Evolutionary conservation across 768 basidiomycete genomes (phyloP), one percentile per base, ranked within the genome.

Genomic region (Tulasnella sp.): DNA sequence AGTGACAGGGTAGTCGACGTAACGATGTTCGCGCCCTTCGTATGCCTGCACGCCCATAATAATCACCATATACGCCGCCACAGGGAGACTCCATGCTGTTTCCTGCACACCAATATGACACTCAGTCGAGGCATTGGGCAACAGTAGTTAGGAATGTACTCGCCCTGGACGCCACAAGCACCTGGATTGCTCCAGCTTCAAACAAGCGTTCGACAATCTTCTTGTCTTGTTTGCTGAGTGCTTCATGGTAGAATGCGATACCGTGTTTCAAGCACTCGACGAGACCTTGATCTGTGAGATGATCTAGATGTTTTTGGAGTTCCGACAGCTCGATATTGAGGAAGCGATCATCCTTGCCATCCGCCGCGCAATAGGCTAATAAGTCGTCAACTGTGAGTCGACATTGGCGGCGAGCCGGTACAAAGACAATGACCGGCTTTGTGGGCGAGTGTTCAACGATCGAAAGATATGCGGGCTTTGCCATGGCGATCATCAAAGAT

Each of bases 41-140:
- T 87, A 98, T 60, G 72, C 85, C 68, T 99, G 96, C 0, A 97
- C 92, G n/a, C 94, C 94, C 93, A 98, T 97, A 65, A 99, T 91
- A 69, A 99, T 84, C 44, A 97, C 93, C 91, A 98, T 96, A 71
- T 96, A 93, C 60, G 89, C 84, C 0, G 91, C 82, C 17, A 96
- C 83, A 0, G 96, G 93, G 5, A 99, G 75, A 67, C 83, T 91
- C 96, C 96, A 99, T 0, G 92, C 90, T 0, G 89, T 92, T 65
- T 98, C 96, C 88, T 93, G 58, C 22, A 43, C 17, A 44, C 46
- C 24, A 21, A 17, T 5, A 49, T 19, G 3, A 42, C 27, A 11
- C 38, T 15, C 53, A 0, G 63, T 31, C 52, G 0, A 22, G 55
- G 25, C 31, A 31, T 46, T 4, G 4, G 27, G 30, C n/a, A 11